A percentile compares a stretch with the other conserved stretches of the same genome.
These are phyloP conservation scores for Chlorella sp. DNA, from an alignment of 139 green algal species.

Conservation along the genomic window DNA sequence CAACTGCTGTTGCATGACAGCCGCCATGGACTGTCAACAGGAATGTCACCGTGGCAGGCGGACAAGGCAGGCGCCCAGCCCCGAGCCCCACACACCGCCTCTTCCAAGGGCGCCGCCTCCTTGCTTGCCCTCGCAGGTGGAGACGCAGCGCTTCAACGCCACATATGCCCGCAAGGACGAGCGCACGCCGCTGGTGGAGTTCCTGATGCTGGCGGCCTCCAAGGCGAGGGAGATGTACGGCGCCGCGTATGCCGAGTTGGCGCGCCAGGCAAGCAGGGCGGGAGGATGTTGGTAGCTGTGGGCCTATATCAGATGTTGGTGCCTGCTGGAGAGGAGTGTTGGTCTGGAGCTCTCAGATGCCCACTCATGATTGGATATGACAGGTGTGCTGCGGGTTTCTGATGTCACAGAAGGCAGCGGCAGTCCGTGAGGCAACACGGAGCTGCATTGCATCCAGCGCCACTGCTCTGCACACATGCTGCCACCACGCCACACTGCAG, in stretches of 20 bases:
- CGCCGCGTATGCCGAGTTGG: slow-evolving; percentile 17
- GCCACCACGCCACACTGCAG: not conserved
- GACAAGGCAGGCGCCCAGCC: too few species aligned
- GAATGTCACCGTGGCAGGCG: too few species aligned
- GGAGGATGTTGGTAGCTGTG: not conserved
- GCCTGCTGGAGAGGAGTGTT: not conserved
- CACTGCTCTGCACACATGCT: not conserved
- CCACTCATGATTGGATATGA: too few species aligned
- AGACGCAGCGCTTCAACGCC: slow-evolving; percentile 34
- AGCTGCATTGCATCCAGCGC: not conserved
- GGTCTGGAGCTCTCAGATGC: not conserved
- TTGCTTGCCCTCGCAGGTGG: not conserved
- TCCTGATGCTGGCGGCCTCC: slow-evolving; percentile 24
- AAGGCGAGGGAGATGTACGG: slow-evolving; percentile 20
- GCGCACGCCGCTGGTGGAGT: slow-evolving; percentile 30
- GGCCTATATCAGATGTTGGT: not conserved
- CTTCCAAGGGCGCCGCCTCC: too few species aligned
- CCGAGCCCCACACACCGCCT: too few species aligned
- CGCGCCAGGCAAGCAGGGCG: not conserved
- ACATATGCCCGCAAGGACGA: slow-evolving; percentile 13
- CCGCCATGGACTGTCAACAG: too few species aligned
- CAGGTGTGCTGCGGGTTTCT: too few species aligned
- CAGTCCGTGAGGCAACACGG: not conserved
- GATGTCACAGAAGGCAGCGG: too few species aligned
- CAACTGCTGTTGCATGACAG: too few species aligned